phyloP scores from a whole-genome alignment of 257 asterid genomes.

The Phtheirospermum japonicum region DNA sequence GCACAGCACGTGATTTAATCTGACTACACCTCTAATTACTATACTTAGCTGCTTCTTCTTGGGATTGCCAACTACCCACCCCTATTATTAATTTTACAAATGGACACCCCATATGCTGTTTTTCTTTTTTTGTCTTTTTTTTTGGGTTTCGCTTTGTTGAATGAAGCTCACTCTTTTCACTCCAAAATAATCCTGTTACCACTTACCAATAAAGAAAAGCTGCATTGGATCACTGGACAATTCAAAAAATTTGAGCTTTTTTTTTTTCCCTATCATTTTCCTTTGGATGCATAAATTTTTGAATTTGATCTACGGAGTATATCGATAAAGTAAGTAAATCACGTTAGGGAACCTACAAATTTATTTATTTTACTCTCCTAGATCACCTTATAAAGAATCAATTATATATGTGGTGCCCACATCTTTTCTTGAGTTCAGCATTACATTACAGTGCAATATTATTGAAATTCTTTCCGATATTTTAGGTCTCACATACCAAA shows the following conservation, averaged over 20 bases:
- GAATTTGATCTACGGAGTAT: too few relatives aligned
- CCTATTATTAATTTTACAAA: constrained; percentile 3
- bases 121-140: constrained; percentile 22
- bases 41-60: constrained; percentile 23
- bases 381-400: too few relatives aligned
- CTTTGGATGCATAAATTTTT: too few relatives aligned
- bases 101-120: constrained; percentile 13
- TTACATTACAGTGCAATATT: too few relatives aligned
- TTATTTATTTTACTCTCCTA: too few relatives aligned
- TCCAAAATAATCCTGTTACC: neutral
- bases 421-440: too few relatives aligned
- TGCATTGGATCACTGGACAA: neutral
- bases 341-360: too few relatives aligned
- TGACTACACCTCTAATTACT: constrained; percentile 17
- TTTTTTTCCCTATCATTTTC: too few relatives aligned
- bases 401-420: too few relatives aligned
- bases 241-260: too few relatives aligned
- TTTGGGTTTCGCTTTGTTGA: constrained; percentile 24
- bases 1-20: constrained; percentile 38
- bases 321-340: too few relatives aligned
- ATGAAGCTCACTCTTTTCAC: neutral
- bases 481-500: neutral
- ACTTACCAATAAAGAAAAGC: neutral
- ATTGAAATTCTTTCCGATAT: neutral
- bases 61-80: constrained; percentile 42